These are phyloP conservation scores for Endotrypanum monterogeii DNA, from an alignment of 208 protist genomes.

Conservation along the genomic window DNA sequence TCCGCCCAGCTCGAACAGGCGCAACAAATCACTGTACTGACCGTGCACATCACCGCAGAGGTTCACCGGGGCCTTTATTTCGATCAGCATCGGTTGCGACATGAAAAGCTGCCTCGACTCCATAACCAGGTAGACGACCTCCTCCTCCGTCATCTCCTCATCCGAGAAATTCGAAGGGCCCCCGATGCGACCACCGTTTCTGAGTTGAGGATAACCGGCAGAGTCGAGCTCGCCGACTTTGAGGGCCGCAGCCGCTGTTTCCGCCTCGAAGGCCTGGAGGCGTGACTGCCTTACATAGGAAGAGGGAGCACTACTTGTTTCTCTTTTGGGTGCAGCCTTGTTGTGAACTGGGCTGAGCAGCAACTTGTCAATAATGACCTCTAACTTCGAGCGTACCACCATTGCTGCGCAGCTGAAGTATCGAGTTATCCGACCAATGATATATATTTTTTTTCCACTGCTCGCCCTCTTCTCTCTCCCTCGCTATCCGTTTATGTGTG, in stretches of 20 bases:
- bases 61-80: constrained; percentile 83
- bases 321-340: constrained; percentile 30
- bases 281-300: constrained; percentile 57
- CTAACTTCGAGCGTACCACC: constrained; percentile 22
- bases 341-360: constrained; percentile 72
- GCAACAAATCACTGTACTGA: constrained; percentile 77
- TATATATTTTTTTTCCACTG: neutral
- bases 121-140: constrained; percentile 81
- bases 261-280: constrained; percentile 38
- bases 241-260: constrained; percentile 7
- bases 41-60: constrained; percentile 89
- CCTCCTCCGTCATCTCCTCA: constrained; percentile 65
- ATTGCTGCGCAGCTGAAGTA: constrained; percentile 1
- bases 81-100: constrained; percentile 86
- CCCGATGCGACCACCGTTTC: neutral
- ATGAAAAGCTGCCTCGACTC: constrained; percentile 84
- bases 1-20: constrained; percentile 75
- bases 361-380: constrained; percentile 67
- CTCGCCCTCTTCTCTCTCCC: too few relatives aligned
- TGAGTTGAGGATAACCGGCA: constrained; percentile 14
- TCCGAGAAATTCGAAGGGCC: neutral
- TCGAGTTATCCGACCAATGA: neutral
- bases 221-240: constrained; percentile 23
- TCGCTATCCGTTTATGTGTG: too few relatives aligned
- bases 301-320: constrained; percentile 12